These are phyloP conservation scores for Diaporthe amygdali DNA, from an alignment of 2,329 filamentous ascomycete species.

Conservation along the genomic window DNA sequence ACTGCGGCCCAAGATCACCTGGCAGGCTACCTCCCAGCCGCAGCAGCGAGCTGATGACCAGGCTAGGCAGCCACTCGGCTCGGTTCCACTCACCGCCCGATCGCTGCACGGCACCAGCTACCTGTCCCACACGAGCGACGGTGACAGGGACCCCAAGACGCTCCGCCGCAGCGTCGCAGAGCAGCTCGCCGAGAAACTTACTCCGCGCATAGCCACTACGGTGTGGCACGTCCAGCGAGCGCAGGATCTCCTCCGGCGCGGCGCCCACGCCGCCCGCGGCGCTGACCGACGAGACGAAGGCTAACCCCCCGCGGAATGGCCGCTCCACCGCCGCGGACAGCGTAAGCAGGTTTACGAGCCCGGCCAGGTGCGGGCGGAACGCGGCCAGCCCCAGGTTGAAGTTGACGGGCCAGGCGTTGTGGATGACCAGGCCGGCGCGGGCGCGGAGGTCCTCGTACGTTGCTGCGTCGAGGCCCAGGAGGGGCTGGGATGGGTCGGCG, in stretches of 20 bases:
- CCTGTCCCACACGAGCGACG: conserved; percentile 41
- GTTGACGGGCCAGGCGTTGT: conserved; percentile 61
- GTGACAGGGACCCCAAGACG: conserved; percentile 32
- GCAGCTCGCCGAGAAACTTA: conserved; percentile 42
- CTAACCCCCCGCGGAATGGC: conserved; percentile 38
- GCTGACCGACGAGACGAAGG: conserved; percentile 57
- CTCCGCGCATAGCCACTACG: conserved; percentile 40
- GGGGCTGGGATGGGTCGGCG: conserved; percentile 40
- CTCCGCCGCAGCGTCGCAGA: conserved; percentile 34
- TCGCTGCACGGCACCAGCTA: conserved; percentile 32
- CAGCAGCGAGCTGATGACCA: neutral
- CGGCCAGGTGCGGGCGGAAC: conserved; percentile 51
- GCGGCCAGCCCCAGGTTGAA: conserved; percentile 57
- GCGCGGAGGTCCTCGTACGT: conserved; percentile 34
- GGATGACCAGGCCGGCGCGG: conserved; percentile 49
- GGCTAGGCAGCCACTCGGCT: conserved; percentile 15
- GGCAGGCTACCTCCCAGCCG: neutral
- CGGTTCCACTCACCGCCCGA: neutral
- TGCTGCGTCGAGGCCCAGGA: conserved; percentile 43
- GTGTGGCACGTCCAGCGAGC: conserved; percentile 34
- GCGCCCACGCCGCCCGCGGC: conserved; percentile 35
- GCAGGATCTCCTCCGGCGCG: conserved; percentile 28
- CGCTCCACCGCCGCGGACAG: conserved; percentile 34
- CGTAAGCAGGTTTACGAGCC: conserved; percentile 45
- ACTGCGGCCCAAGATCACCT: conserved; percentile 35